These are phyloP conservation scores for Candida sonorensis DNA, from an alignment of 805 yeast species.

Conservation along the genomic window DNA sequence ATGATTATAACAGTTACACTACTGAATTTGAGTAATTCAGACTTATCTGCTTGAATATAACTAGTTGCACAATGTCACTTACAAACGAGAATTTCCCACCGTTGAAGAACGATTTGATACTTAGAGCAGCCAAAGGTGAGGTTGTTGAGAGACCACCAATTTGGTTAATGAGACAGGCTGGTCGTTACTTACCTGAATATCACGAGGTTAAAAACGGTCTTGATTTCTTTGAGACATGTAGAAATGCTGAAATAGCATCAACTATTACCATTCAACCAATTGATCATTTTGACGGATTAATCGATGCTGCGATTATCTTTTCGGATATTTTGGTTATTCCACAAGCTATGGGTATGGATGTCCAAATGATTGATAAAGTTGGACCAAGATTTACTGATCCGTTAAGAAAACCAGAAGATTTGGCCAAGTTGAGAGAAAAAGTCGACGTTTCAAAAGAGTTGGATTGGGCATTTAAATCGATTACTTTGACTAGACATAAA, in stretches of 20 bases:
- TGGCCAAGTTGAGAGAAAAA: slow-evolving; percentile 43
- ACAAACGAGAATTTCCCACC: slow-evolving; percentile 47
- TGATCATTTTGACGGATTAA: slow-evolving; percentile 77
- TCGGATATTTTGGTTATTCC: slow-evolving; percentile 94
- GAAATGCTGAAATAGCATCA: slow-evolving; percentile 90
- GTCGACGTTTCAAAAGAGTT: slow-evolving; percentile 72
- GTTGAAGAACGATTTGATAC: slow-evolving; percentile 80
- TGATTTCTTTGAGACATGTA: slow-evolving; percentile 93
- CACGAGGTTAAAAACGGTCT: slow-evolving; percentile 78
- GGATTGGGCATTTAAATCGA: slow-evolving; percentile 94
- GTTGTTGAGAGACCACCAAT: slow-evolving; percentile 94
- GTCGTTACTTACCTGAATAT: slow-evolving; percentile 86
- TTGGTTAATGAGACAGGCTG: slow-evolving; percentile 99
- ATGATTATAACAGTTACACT: no score
- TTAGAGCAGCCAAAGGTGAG: slow-evolving; percentile 89
- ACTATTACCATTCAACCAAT: slow-evolving; percentile 95
- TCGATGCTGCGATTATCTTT: slow-evolving; percentile 96
- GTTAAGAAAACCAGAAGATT: slow-evolving; percentile 64
- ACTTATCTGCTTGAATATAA: no score
- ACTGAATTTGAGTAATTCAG: no score
- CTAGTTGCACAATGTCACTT: no score
- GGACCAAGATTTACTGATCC: slow-evolving; percentile 95
- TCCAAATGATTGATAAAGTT: slow-evolving; percentile 86
- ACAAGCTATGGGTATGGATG: slow-evolving; percentile 96
- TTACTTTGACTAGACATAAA: slow-evolving; percentile 80